Conservation (phyloP, 2,329 filamentous ascomycete species). For the Botryotinia convoluta region DNA sequence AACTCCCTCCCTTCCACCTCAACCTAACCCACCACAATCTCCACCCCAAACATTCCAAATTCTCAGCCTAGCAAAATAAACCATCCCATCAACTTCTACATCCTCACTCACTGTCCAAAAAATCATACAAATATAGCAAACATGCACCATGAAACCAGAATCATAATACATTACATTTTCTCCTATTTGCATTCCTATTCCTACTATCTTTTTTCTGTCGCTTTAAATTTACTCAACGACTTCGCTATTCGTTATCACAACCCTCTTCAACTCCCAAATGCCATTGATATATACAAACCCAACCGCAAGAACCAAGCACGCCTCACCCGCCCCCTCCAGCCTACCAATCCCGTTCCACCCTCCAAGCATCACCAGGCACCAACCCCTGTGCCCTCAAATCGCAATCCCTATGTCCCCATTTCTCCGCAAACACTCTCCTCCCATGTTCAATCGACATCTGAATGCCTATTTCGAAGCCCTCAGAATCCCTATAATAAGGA, state of each 20-base stretch:
- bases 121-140: neutral
- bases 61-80: too few species aligned
- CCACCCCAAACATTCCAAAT: neutral
- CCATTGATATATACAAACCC: neutral
- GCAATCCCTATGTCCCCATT: constrained; percentile 49
- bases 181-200: neutral
- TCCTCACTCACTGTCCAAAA: neutral
- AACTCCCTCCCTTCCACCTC: too few species aligned
- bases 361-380: constrained; percentile 47
- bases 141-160: neutral
- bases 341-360: constrained; percentile 44
- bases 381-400: constrained; percentile 42
- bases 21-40: neutral
- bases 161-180: neutral
- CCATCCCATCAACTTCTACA: neutral
- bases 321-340: neutral
- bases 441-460: constrained; percentile 48
- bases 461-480: constrained; percentile 46
- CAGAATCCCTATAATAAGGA: constrained; percentile 50
- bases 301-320: neutral
- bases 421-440: constrained; percentile 42
- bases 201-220: neutral
- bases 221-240: neutral
- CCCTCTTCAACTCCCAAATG: neutral
- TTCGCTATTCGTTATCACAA: neutral